These are phyloP conservation scores for Ulota crispa DNA, from an alignment of 225 moss, liverwort and hornwort species.

Conservation along the genomic window DNA sequence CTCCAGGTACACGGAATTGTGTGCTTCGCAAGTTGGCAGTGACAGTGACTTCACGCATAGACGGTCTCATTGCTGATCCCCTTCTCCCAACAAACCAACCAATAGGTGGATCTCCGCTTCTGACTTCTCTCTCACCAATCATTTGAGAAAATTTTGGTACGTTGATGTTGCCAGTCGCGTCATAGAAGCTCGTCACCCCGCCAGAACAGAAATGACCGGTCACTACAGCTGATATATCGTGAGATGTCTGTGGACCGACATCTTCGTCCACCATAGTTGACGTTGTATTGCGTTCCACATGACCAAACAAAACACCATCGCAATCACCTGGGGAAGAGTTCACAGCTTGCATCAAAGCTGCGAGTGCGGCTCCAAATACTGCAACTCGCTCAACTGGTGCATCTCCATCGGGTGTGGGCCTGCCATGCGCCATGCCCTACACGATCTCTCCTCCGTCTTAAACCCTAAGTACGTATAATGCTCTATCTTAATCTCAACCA, in stretches of 20 bases:
- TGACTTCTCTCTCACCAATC: conserved; percentile 63
- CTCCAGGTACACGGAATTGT: conserved; percentile 34
- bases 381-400: conserved; percentile 68
- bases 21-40: conserved; percentile 64
- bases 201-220: conserved; percentile 92
- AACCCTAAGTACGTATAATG: neutral
- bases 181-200: conserved; percentile 83
- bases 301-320: conserved; percentile 93
- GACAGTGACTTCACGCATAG: conserved; percentile 88
- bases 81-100: conserved; percentile 94
- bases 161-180: conserved; percentile 73
- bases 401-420: conserved; percentile 51
- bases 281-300: conserved; percentile 69
- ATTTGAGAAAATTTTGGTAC: conserved; percentile 61
- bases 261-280: conserved; percentile 78
- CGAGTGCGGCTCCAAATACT: conserved; percentile 84
- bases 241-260: conserved; percentile 55
- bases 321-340: conserved; percentile 79
- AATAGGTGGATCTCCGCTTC: conserved; percentile 85
- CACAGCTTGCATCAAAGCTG: conserved; percentile 85
- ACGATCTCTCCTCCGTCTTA: conserved; percentile 8
- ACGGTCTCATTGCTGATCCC: conserved; percentile 67
- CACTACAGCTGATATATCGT: conserved; percentile 75
- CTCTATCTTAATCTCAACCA: conserved; percentile 16
- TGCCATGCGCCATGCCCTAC: conserved; percentile 48